Evolutionary conservation across 2,329 filamentous ascomycete genomes (phyloP), one percentile per base, ranked within the genome.

Genomic region (Orbilia blumenaviensis): DNA sequence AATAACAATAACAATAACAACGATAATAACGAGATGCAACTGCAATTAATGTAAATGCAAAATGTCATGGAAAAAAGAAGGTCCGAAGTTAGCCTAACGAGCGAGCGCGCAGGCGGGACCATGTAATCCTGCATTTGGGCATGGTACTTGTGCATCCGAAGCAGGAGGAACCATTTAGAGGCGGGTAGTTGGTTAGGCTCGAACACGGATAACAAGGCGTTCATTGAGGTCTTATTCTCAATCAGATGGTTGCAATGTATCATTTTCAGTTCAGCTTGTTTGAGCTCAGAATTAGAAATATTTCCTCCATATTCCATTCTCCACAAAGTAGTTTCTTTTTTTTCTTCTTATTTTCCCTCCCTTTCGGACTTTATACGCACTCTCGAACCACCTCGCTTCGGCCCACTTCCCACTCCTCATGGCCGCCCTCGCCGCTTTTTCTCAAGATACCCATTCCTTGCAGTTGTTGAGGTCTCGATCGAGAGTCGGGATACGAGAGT

Each of bases 51-150:
- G 68, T 61, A 73, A 68, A 66, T 74, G 68, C 68, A 66, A 61
- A 60, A 18, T 68, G 71, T 34, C 68, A 48, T 64, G 71, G 71
- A 75, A 75, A 75, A 75, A 75, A 62, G 71, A 75, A 75, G 71
- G 71, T 75, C 71, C 71, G 71, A 75, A 29, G 71, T 64, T 75
- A 75, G 48, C 63, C 71, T 75, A 75, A 75, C 71, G 71, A 75
- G 63, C 71, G 71, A 75, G 64, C 62, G 62, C 71, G 62, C 68
- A 73, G 68, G 61, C 68, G 62, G 62, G 41, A 50, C 71, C 54
- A 68, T 75, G 63, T 48, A 75, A 63, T 46, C 62, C 34, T 74
- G 62, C 62, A 74, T 54, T 34, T 38, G 44, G 50, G 42, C 50
- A 64, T 72, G 60, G 60, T 67, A 44, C 62, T 46, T 74, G 50